Conservation (phyloP, 176 grass and related monocot genomes). For the Cocos nucifera region DNA sequence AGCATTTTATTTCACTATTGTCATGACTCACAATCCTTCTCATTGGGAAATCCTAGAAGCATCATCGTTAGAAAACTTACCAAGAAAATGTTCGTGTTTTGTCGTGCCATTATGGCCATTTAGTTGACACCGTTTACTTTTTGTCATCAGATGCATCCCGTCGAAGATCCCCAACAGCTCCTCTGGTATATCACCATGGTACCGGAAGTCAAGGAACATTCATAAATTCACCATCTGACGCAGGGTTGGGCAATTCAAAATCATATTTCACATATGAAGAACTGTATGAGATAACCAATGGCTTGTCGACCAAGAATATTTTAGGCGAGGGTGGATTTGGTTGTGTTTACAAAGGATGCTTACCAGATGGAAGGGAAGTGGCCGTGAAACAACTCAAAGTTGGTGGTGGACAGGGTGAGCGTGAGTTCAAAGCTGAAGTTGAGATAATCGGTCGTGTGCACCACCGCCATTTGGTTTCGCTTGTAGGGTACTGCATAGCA, state of each 20-base stretch:
- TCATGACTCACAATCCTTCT: constrained; percentile 6
- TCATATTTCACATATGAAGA: constrained; percentile 60
- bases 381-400: constrained; percentile 72
- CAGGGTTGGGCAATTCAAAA: constrained; percentile 49
- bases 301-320: constrained; percentile 59
- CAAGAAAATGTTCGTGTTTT: background rate
- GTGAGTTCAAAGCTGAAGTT: constrained; percentile 96
- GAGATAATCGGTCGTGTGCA: constrained; percentile 84
- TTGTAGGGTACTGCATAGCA: constrained; percentile 76
- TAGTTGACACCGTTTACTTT: background rate
- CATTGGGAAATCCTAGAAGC: background rate
- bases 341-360: constrained; percentile 54
- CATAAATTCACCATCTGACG: constrained; percentile 43
- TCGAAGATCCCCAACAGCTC: constrained; percentile 22
- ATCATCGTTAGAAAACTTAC: background rate
- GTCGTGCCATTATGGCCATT: constrained; percentile 4
- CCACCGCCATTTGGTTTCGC: constrained; percentile 86
- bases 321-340: constrained; percentile 90
- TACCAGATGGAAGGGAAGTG: constrained; percentile 60
- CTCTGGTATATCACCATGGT: constrained; percentile 33
- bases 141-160: constrained; percentile 28
- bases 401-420: constrained; percentile 66
- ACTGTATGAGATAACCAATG: constrained; percentile 62
- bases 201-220: constrained; percentile 26
- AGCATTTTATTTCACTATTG: constrained; percentile 3